phyloP scores from a whole-genome alignment of 148 eudicot species.

The Camellia granthamiana region DNA sequence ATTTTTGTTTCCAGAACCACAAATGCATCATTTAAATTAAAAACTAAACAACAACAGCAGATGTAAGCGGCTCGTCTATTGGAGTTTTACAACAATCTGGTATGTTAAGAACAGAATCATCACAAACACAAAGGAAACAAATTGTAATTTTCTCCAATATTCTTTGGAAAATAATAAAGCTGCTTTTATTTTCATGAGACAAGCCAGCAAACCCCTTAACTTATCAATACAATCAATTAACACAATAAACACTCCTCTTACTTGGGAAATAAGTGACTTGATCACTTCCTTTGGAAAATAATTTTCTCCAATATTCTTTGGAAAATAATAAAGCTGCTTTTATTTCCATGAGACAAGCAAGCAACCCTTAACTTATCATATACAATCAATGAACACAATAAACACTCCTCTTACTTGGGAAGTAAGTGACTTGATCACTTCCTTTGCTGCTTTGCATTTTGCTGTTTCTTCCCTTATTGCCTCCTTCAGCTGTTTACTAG shows the following conservation, averaged over 20 bases:
- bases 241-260: slow-evolving; percentile 25
- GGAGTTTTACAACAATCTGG: neutral
- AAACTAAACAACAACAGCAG: neutral
- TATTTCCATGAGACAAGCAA: slow-evolving; percentile 7
- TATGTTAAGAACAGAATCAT: neutral
- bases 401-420: slow-evolving; percentile 58
- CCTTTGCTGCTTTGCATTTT: slow-evolving; percentile 95
- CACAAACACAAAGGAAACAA: neutral
- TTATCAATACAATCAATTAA: neutral
- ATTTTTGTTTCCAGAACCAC: neutral
- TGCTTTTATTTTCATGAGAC: neutral
- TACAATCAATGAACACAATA: slow-evolving; percentile 1
- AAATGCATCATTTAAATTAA: slow-evolving; percentile 3
- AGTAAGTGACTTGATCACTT: slow-evolving; percentile 92
- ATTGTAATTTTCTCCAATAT: slow-evolving; percentile 4
- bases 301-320: slow-evolving; percentile 16
- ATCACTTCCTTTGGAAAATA: slow-evolving; percentile 72
- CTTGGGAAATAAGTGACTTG: slow-evolving; percentile 91
- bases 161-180: slow-evolving; percentile 15
- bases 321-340: neutral
- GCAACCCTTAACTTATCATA: neutral
- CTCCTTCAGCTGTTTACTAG: slow-evolving; percentile 71
- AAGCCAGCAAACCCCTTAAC: neutral
- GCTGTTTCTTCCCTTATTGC: slow-evolving; percentile 95
- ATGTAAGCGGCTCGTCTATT: neutral